phyloP scores from a whole-genome alignment of 116 monocot genomes.

The Papilionanthe hybrid region DNA sequence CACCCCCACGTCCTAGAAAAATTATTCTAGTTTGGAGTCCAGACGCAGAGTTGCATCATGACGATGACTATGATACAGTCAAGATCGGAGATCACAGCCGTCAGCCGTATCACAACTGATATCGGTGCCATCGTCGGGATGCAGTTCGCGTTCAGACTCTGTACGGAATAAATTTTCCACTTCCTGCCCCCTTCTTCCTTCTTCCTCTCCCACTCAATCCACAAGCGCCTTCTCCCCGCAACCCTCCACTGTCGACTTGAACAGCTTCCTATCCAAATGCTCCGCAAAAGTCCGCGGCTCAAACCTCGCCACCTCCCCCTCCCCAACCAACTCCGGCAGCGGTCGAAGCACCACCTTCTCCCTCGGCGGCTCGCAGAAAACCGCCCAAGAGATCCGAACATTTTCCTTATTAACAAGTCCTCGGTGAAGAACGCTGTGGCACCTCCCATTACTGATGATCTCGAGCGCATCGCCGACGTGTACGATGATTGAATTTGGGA shows the following conservation, averaged over 20 bases:
- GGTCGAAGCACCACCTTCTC: constrained; percentile 65
- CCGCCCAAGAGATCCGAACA: constrained; percentile 77
- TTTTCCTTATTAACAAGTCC: constrained; percentile 82
- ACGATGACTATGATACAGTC: too few species aligned
- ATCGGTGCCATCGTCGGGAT: too few species aligned
- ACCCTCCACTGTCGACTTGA: constrained; percentile 23
- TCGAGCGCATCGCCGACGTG: constrained; percentile 82
- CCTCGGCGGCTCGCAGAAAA: constrained; percentile 81
- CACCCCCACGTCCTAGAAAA: too few species aligned
- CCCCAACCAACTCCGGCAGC: constrained; percentile 49
- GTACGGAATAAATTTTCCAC: constrained; percentile 2
- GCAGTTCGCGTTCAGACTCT: too few species aligned
- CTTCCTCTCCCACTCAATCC: neutral
- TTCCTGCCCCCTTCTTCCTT: neutral
- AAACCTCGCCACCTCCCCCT: constrained; percentile 36
- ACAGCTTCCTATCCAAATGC: constrained; percentile 65
- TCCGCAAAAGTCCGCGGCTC: constrained; percentile 63
- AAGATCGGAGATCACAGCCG: too few species aligned
- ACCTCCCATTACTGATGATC: constrained; percentile 72
- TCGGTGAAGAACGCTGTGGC: constrained; percentile 76
- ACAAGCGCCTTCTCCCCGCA: neutral
- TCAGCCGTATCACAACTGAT: too few species aligned
- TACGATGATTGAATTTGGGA: constrained; percentile 52
- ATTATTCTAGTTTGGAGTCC: too few species aligned
- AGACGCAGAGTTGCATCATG: too few species aligned